Evolutionary conservation across 257 asterid genomes (phyloP), one percentile per base, ranked within the genome.

Genomic region (Cinchona pubescens): DNA sequence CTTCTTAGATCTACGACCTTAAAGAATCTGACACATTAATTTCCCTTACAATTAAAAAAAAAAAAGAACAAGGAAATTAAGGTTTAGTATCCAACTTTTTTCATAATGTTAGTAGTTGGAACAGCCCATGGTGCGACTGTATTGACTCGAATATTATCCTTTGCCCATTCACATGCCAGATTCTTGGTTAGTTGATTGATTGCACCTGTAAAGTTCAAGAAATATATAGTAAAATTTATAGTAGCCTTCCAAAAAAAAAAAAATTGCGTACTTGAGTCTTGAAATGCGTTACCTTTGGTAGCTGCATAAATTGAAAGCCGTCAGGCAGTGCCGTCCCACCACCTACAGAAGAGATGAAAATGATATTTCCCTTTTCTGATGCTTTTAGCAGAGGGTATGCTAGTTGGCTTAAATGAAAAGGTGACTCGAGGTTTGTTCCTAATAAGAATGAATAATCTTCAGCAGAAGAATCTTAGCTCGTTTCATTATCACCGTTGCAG

Each of bases 81-180:
- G 15, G 4, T 23, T 15, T 3, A 53, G 0, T 37, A 21, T 66
- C 11, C 29, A 56, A 60, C 80, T 27, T 37, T 30, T 30, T 71
- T 70, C 30, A 46, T 15, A 43, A 82, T 74, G n/a, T n/a, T n/a
- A 15, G 78, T 59, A 37, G 85, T 82, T 40, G 34, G 68, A 35
- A 82, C 82, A 10, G 72, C 76, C 83, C 85, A 78, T 2, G 85
- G 81, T 60, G 85, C 83, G 72, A 82, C 83, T 16, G 72, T 65
- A 19, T 82, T 82, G 72, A 82, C 80, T 0, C 83, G 83, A 59
- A 82, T 82, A 8, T 75, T 82, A 29, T 79, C 80, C 69, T 73
- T 58, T 38, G 81, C 83, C 85, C 85, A 79, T 49, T 82, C 83
- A 34, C 76, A 75, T 7, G 85, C 85, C 76, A 82, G 63, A 51